Evolutionary conservation across 2,329 filamentous ascomycete species (phyloP).

Genomic region (Celoporthe dispersa): DNA sequence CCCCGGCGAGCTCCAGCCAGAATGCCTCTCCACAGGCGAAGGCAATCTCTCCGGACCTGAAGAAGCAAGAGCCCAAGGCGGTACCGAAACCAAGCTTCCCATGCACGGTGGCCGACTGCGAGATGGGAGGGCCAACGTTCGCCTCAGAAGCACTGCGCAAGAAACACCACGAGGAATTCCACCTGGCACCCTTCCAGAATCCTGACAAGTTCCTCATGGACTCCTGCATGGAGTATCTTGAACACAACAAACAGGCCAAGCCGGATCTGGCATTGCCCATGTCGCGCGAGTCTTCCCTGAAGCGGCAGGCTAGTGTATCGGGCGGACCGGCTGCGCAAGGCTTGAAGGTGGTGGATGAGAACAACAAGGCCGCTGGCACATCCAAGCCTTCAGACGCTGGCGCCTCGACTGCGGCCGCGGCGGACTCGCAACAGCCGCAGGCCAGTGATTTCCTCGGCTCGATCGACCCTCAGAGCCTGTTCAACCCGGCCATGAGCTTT

Average conservation of each 20-base stretch:
- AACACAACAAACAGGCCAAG: conserved; percentile 48
- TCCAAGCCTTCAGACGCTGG: conserved; percentile 35
- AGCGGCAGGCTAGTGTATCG: conserved; percentile 51
- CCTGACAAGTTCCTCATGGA: conserved; percentile 58
- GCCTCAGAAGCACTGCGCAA: conserved; percentile 58
- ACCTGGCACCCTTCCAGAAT: conserved; percentile 59
- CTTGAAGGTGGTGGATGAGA: conserved; percentile 21
- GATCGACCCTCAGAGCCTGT: conserved; percentile 58
- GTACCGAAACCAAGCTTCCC: conserved; percentile 48
- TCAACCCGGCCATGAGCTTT: conserved; percentile 45
- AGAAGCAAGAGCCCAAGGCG: conserved; percentile 40
- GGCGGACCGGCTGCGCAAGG: conserved; percentile 46
- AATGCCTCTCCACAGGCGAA: conserved; percentile 42
- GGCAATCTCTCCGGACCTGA: conserved; percentile 52
- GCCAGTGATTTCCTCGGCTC: conserved; percentile 38
- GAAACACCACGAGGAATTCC: conserved; percentile 62
- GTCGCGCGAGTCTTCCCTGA: conserved; percentile 57
- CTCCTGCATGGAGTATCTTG: conserved; percentile 57
- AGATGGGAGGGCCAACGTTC: conserved; percentile 54
- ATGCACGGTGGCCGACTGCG: conserved; percentile 61
- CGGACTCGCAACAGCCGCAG: conserved; percentile 27
- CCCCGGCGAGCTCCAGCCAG: conserved; percentile 34
- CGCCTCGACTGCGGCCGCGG: conserved; percentile 35
- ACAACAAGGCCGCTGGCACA: conserved; percentile 37
- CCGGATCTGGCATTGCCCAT: conserved; percentile 50